These are phyloP conservation scores for Komagataella pseudopastoris DNA, from an alignment of 805 yeast genomes.

Conservation along the genomic window DNA sequence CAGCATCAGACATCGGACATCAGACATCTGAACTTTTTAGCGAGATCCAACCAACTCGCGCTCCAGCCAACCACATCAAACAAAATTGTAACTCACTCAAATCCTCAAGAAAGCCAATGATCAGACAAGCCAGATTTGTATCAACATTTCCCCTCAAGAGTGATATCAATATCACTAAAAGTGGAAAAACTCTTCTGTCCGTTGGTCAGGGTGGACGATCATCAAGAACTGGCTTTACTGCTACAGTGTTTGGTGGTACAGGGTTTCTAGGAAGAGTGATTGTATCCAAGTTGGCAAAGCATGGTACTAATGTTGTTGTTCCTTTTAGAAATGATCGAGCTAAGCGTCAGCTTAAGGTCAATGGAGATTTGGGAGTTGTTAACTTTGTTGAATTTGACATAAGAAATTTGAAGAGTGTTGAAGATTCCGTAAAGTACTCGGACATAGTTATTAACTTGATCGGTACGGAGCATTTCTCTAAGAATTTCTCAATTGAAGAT, in stretches of 20 bases:
- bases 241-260: constrained; percentile 75
- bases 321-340: constrained; percentile 78
- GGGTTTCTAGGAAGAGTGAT: constrained; percentile 71
- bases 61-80: neutral
- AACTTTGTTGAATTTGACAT: constrained; percentile 74
- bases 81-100: neutral
- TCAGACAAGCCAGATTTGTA: constrained; percentile 4
- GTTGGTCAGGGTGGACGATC: constrained; percentile 73
- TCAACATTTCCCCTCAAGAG: constrained; percentile 25
- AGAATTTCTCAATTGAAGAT: constrained; percentile 73
- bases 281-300: constrained; percentile 61
- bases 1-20: neutral
- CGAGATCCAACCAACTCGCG: neutral
- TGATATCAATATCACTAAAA: constrained; percentile 59
- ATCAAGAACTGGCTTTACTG: constrained; percentile 79
- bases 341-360: constrained; percentile 64
- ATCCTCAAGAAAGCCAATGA: neutral
- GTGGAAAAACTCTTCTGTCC: constrained; percentile 63
- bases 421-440: constrained; percentile 64
- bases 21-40: neutral
- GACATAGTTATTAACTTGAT: constrained; percentile 74
- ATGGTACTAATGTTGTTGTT: constrained; percentile 64
- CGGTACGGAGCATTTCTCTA: constrained; percentile 66
- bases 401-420: constrained; percentile 62
- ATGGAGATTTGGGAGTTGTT: constrained; percentile 82